These are phyloP conservation scores for Ustilago hordei DNA, from an alignment of 1,284 basidiomycete species.

Conservation along the genomic window DNA sequence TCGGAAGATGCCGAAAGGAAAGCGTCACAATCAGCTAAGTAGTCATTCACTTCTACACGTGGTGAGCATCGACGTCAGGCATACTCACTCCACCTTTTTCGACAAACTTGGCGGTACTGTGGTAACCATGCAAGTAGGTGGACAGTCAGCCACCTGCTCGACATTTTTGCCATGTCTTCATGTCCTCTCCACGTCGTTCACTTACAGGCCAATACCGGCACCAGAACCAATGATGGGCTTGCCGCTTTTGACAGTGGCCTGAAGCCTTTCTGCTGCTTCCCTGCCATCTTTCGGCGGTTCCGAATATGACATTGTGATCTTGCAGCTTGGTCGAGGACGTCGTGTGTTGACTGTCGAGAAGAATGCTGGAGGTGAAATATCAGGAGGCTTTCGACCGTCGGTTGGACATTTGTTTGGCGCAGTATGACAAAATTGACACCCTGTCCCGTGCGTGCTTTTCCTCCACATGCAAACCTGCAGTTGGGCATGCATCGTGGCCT, in stretches of 20 bases:
- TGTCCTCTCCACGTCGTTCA: background rate
- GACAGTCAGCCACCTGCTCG: background rate
- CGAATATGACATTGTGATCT: conserved; percentile 24
- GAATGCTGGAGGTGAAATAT: background rate
- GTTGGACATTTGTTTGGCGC: background rate
- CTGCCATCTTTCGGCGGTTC: conserved; percentile 35
- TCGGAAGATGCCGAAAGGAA: background rate
- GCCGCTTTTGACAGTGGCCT: conserved; percentile 27
- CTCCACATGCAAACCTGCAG: conserved; percentile 4
- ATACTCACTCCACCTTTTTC: conserved; percentile 40
- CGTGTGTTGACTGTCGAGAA: background rate
- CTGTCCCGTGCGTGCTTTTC: conserved; percentile 11
- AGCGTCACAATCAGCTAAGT: background rate
- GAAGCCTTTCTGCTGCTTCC: conserved; percentile 39
- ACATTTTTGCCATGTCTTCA: background rate
- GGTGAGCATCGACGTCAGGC: background rate
- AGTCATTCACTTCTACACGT: background rate
- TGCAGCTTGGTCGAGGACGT: background rate
- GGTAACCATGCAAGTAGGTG: background rate
- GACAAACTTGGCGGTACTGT: conserved; percentile 41
- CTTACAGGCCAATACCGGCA: conserved; percentile 47
- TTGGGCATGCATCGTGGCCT: background rate
- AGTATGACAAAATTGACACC: conserved; percentile 2
- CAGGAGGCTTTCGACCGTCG: background rate
- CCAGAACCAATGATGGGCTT: conserved; percentile 48